Evolutionary conservation across 2,329 filamentous ascomycete genomes (phyloP).

Genomic region (Plectosphaerella cucumerina): DNA sequence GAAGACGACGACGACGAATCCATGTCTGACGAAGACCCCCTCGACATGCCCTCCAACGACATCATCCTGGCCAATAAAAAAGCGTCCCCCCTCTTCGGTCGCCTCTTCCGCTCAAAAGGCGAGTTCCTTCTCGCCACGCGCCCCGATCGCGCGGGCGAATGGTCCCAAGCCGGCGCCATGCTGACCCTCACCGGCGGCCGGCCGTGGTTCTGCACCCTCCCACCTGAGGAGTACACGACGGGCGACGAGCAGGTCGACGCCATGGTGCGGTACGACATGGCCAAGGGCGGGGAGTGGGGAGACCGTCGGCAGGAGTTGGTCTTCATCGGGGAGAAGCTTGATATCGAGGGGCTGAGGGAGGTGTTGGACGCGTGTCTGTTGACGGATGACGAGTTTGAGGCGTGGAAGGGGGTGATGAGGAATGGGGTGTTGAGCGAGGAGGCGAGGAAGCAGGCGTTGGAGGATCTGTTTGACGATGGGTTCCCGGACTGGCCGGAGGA

Average conservation of each 20-base stretch:
- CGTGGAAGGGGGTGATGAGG: conserved; percentile 50
- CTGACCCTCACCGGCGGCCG: conserved; percentile 53
- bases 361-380: conserved; percentile 59
- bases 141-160: conserved; percentile 50
- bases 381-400: conserved; percentile 51
- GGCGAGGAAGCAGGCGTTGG: conserved; percentile 40
- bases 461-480: conserved; percentile 52
- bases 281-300: conserved; percentile 58
- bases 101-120: conserved; percentile 60
- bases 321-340: conserved; percentile 65
- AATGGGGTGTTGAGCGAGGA: conserved; percentile 27
- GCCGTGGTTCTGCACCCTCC: conserved; percentile 56
- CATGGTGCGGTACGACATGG: conserved; percentile 44
- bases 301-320: conserved; percentile 69
- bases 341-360: conserved; percentile 44
- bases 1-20: conserved; percentile 18
- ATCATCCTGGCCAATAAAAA: conserved; percentile 52
- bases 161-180: conserved; percentile 63
- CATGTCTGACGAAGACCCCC: conserved; percentile 16
- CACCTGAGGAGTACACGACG: conserved; percentile 44
- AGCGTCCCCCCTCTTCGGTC: conserved; percentile 44
- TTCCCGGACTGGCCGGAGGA: conserved; percentile 52
- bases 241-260: conserved; percentile 42
- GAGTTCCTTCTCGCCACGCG: conserved; percentile 57
- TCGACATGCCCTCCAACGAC: conserved; percentile 31